Evolutionary conservation across 2,329 filamentous ascomycete genomes (phyloP), one percentile per base, ranked within the genome.

Genomic region (Colletotrichum gloeosporioides): DNA sequence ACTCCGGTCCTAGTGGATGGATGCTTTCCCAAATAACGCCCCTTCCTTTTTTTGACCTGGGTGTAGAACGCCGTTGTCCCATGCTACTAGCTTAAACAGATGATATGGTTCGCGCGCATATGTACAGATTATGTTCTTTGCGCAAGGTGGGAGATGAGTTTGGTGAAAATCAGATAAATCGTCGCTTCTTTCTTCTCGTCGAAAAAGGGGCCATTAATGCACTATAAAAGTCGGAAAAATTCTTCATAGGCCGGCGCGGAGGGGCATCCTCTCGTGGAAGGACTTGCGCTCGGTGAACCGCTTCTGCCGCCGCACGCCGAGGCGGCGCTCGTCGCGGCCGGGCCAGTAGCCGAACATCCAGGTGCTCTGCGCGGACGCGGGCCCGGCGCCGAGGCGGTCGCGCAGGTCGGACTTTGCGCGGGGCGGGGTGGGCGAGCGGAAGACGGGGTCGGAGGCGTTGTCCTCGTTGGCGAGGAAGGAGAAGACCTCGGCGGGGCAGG

Each of bases 401-500:
- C 90, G 92, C 27, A 93, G 89, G 25, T 98, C 89, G 78, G 96
- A 93, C 0, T 87, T 87, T 78, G 93, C 93, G n/a, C 89, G 92
- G 32, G 89, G 88, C 4, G 93, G 92, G 34, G 89, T 87, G 4
- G 93, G 91, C 49, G 92, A 90, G 67, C 92, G 89, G 82, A 98
- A 96, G 0, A 94, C 91, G 12, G 92, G 89, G 81, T 98, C 96
- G 7, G 90, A 88, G 3, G 95, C 87, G 22, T 98, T 87, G 29
- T 93, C 93, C 59, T 93, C 93, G 79, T 93, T 93, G 75, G 95
- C 92, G 57, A 96, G 88, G 82, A 96, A 96, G 81, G 92, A 93
- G 79, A 98, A 90, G 27, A 96, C 88, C 82, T 96, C 95, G 2
- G 94, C 94, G 22, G 98, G 88, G 63, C 91, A 95, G 76, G 89